Percentiles rank a stretch among this genome's conserved stretches.
Evolutionary conservation across 495 filamentous ascomycete genomes (phyloP).

Genomic region (Aspergillus leporis): DNA sequence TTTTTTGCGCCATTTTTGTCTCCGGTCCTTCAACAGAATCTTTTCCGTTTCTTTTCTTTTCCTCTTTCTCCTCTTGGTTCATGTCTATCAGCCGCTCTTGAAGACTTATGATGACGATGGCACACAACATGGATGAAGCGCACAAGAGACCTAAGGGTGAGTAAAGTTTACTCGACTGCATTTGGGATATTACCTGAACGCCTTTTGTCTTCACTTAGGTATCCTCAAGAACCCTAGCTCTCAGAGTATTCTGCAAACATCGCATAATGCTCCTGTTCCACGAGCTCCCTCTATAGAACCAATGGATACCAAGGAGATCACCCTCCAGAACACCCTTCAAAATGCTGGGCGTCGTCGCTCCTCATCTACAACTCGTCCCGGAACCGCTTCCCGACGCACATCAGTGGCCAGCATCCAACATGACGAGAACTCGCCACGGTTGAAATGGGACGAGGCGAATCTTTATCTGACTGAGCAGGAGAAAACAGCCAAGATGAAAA

Average conservation of each 20-base stretch:
- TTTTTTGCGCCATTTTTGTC: not conserved
- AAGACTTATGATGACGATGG: slow-evolving; percentile 22
- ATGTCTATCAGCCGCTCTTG: slow-evolving; percentile 5
- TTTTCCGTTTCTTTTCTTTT: slow-evolving; percentile 3
- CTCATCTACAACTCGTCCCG: slow-evolving; percentile 65
- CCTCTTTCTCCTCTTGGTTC: not conserved
- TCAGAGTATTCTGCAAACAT: slow-evolving; percentile 38
- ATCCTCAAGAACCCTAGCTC: slow-evolving; percentile 88
- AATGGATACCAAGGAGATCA: slow-evolving; percentile 73
- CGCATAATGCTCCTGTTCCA: slow-evolving; percentile 26
- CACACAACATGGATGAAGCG: slow-evolving; percentile 37
- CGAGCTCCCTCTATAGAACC: slow-evolving; percentile 31
- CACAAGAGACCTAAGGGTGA: slow-evolving; percentile 77
- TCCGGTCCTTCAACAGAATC: not conserved
- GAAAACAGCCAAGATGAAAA: slow-evolving; percentile 95
- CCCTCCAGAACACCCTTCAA: slow-evolving; percentile 86
- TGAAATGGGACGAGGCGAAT: slow-evolving; percentile 99
- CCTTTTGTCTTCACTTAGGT: slow-evolving; percentile 49
- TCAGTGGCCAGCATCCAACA: slow-evolving; percentile 50
- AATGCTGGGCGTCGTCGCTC: slow-evolving; percentile 91
- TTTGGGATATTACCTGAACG: slow-evolving; percentile 7
- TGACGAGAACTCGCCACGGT: slow-evolving; percentile 64
- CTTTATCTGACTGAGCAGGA: slow-evolving; percentile 95
- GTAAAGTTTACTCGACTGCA: slow-evolving; percentile 13
- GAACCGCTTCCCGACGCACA: slow-evolving; percentile 66